A percentile compares a stretch with the other conserved stretches of the same genome.
These are phyloP conservation scores for Exophiala alcalophila DNA, from an alignment of 2,329 filamentous ascomycete species.

Conservation along the genomic window DNA sequence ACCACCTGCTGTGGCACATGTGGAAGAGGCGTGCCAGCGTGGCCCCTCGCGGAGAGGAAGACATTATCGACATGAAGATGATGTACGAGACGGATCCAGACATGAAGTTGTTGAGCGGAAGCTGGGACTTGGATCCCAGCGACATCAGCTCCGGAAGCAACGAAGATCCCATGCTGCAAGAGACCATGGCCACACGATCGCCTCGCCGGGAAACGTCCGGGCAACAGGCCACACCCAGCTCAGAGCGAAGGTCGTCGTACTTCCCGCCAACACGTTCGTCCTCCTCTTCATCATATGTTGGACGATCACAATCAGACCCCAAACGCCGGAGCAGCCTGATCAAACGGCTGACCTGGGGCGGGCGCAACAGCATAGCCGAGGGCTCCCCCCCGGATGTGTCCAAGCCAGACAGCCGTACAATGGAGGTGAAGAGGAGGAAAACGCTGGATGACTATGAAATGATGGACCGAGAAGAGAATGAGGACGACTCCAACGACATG, in stretches of 20 bases:
- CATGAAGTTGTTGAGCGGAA: slow-evolving; percentile 21
- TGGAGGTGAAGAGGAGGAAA: slow-evolving; percentile 28
- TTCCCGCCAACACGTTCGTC: slow-evolving; percentile 12
- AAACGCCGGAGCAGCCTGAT: slow-evolving; percentile 21
- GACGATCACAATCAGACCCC: slow-evolving; percentile 12
- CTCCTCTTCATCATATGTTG: slow-evolving; percentile 15
- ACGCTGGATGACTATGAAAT: slow-evolving; percentile 26
- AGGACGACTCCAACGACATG: slow-evolving; percentile 24
- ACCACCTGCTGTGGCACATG: slow-evolving; percentile 26
- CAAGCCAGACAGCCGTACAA: slow-evolving; percentile 14
- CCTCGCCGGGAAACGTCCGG: slow-evolving; percentile 6
- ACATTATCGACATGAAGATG: slow-evolving; percentile 22
- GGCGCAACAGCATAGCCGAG: slow-evolving; percentile 11
- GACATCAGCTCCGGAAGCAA: slow-evolving; percentile 18
- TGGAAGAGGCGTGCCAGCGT: slow-evolving; percentile 23
- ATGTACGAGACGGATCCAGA: slow-evolving; percentile 28
- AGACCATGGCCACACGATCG: slow-evolving; percentile 1
- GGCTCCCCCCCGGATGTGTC: slow-evolving; percentile 9
- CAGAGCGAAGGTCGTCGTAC: slow-evolving; percentile 20
- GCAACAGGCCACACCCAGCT: slow-evolving; percentile 7
- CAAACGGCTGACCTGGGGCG: slow-evolving; percentile 24
- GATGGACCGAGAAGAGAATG: slow-evolving; percentile 14
- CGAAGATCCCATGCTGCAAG: slow-evolving; percentile 19
- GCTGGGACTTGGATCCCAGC: slow-evolving; percentile 19
- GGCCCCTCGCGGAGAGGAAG: slow-evolving; percentile 19